Evolutionary conservation across 768 basidiomycete species (phyloP), one percentile per base, ranked within the genome.

Genomic region (Boletus rubescentipes): DNA sequence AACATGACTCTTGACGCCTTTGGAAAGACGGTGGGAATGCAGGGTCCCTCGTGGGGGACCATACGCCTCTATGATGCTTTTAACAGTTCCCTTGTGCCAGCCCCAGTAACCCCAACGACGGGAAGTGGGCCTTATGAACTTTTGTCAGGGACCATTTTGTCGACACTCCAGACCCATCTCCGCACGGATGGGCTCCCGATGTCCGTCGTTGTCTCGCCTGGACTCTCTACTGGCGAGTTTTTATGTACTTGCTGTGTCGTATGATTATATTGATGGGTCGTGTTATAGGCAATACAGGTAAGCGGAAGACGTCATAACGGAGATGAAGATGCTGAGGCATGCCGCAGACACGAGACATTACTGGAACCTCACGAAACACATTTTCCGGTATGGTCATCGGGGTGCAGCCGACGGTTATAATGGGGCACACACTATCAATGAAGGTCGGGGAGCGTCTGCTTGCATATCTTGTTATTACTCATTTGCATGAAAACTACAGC

Each of bases 311-410:
- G 57, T 52, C 36, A 44, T 49, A 30, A 29, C 61, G 61, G 57
- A 67, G 36, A 60, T 62, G 57, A 67, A 46, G 36, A 45, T 6
- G 20, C 31, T 60, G 54, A 71, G 18, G 53, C 56, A 50, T 51
- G 55, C 18, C 9, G 48, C 57, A 76, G 77, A 81, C 61, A 80
- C 80, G 15, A 58, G 67, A 38, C 67, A 68, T 46, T 78, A 79
- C 47, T 78, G 77, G 79, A 67, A 69, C 49, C 69, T 81, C 29
- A 77, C 78, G 21, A 59, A 57, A 32, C 72, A 79, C 55, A 79
- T 79, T 51, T 77, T 77, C 67, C 77, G 78, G 36, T 81, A 77
- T 61, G 67, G 67, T 16, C 76, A 76, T 58, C 53, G 56, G 15
- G 61, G 57, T 35, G 47, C 31, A 18, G 21, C 34, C 31, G 65